Conservation (phyloP, 352 stramenopile species). For the Halophytophthora batemanensis region DNA sequence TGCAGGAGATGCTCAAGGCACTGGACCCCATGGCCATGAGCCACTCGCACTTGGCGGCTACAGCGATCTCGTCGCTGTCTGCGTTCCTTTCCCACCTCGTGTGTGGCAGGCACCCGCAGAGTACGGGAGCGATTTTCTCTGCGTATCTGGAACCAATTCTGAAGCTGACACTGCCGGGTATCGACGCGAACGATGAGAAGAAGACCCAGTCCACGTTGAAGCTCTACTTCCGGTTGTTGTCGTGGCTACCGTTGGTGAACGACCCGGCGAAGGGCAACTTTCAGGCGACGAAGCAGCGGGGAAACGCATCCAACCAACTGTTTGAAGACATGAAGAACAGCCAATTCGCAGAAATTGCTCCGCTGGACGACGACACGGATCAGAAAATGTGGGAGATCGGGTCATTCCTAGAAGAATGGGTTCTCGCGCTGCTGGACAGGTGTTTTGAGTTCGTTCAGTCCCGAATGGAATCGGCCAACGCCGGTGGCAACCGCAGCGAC, state of each 20-base stretch:
- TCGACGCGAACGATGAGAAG: slow-evolving; percentile 76
- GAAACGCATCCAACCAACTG: slow-evolving; percentile 24
- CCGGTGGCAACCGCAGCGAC: slow-evolving; percentile 12
- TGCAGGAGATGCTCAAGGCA: slow-evolving; percentile 71
- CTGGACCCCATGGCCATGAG: slow-evolving; percentile 67
- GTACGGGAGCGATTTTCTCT: slow-evolving; percentile 47
- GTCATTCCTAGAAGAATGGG: slow-evolving; percentile 62
- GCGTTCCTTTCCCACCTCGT: slow-evolving; percentile 63
- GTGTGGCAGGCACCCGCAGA: slow-evolving; percentile 43
- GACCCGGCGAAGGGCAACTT: slow-evolving; percentile 46
- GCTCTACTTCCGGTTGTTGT: slow-evolving; percentile 68
- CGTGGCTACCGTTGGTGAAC: slow-evolving; percentile 69
- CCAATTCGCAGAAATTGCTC: slow-evolving; percentile 36
- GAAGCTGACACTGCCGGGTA: slow-evolving; percentile 60
- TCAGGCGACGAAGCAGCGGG: slow-evolving; percentile 33
- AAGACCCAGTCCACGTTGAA: slow-evolving; percentile 65
- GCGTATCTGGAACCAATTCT: slow-evolving; percentile 57
- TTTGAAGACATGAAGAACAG: slow-evolving; percentile 44
- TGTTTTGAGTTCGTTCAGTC: slow-evolving; percentile 67
- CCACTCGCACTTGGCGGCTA: slow-evolving; percentile 67
- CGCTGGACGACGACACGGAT: slow-evolving; percentile 32
- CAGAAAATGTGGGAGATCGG: slow-evolving; percentile 60
- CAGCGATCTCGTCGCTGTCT: slow-evolving; percentile 65
- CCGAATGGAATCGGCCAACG: slow-evolving; percentile 23
- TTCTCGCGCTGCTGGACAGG: slow-evolving; percentile 54